phyloP scores from a whole-genome alignment of 2,329 filamentous ascomycete species.

The Bimuria novae-zelandiae region DNA sequence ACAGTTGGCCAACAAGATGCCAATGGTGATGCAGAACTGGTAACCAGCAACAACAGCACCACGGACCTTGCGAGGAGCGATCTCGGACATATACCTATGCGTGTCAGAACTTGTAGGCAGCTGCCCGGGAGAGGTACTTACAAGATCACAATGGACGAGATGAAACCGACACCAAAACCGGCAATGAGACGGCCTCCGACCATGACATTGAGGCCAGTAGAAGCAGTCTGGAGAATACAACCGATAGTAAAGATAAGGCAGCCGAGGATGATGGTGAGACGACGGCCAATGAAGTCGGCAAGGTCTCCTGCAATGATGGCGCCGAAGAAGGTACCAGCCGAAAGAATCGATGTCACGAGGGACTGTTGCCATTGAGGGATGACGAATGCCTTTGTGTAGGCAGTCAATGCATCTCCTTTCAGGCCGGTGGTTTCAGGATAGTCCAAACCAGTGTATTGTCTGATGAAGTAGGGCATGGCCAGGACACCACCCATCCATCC shows the following conservation, averaged over 20 bases:
- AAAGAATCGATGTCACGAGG: conserved; percentile 74
- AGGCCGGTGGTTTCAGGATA: conserved; percentile 39
- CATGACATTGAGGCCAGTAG: conserved; percentile 66
- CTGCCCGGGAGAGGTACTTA: conserved; percentile 40
- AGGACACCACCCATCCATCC: conserved; percentile 75
- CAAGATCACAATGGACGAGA: conserved; percentile 65
- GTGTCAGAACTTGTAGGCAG: conserved; percentile 14
- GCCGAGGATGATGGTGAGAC: conserved; percentile 65
- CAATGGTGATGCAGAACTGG: conserved; percentile 83
- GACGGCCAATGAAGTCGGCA: conserved; percentile 69
- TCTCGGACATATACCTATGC: conserved; percentile 80
- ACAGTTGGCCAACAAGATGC: conserved; percentile 74
- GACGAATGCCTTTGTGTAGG: conserved; percentile 60
- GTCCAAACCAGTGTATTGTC: conserved; percentile 39
- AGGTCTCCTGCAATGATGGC: conserved; percentile 63
- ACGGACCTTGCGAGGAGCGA: conserved; percentile 70
- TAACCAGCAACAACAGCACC: conserved; percentile 79
- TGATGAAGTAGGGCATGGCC: conserved; percentile 49
- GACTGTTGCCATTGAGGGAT: conserved; percentile 52
- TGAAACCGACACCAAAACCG: conserved; percentile 73
- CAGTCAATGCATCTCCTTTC: conserved; percentile 59
- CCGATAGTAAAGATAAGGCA: conserved; percentile 64
- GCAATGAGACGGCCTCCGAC: conserved; percentile 74
- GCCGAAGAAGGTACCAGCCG: conserved; percentile 77
- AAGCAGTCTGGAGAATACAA: conserved; percentile 63